These are phyloP conservation scores for Irpex sp. DNA, from an alignment of 1,284 basidiomycete genomes.

Conservation along the genomic window DNA sequence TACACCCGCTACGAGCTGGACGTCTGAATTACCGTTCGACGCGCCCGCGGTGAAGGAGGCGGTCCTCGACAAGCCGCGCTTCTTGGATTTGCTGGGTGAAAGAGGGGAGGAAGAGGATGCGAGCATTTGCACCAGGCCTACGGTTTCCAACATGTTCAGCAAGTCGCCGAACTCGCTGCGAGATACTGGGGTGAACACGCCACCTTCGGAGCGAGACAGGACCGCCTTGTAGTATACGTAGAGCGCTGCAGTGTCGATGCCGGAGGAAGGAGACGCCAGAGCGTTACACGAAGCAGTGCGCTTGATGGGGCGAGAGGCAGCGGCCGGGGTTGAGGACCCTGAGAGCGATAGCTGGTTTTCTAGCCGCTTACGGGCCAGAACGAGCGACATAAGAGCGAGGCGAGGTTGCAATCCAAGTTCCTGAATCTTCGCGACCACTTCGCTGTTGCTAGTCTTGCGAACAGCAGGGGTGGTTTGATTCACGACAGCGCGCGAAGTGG, in stretches of 20 bases:
- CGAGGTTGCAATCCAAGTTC: conserved; percentile 68
- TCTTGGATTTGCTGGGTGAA: conserved; percentile 35
- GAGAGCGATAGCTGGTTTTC: conserved; percentile 50
- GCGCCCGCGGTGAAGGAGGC: conserved; percentile 44
- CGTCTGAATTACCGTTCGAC: conserved; percentile 38
- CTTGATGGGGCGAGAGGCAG: conserved; percentile 40
- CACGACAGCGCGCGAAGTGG: conserved; percentile 7
- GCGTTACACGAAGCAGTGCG: conserved; percentile 33
- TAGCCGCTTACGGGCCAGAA: conserved; percentile 58
- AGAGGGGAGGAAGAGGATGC: conserved; percentile 21
- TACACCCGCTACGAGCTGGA: conserved; percentile 51
- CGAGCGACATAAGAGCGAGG: conserved; percentile 54
- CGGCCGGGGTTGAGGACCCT: conserved; percentile 26
- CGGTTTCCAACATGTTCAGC: conserved; percentile 63
- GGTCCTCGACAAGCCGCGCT: conserved; percentile 47
- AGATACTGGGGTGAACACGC: conserved; percentile 57
- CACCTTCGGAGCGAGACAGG: conserved; percentile 48
- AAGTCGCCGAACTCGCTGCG: conserved; percentile 73
- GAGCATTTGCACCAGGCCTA: conserved; percentile 52
- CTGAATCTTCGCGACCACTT: conserved; percentile 57
- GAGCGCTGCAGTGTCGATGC: conserved; percentile 52
- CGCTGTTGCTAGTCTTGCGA: conserved; percentile 43
- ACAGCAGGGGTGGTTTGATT: conserved; percentile 11
- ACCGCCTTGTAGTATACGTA: conserved; percentile 58
- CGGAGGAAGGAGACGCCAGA: conserved; percentile 18